A percentile compares a stretch with the other conserved stretches of the same genome.
Conservation (phyloP, 352 stramenopile genomes). For the Phytophthora brassicae region DNA sequence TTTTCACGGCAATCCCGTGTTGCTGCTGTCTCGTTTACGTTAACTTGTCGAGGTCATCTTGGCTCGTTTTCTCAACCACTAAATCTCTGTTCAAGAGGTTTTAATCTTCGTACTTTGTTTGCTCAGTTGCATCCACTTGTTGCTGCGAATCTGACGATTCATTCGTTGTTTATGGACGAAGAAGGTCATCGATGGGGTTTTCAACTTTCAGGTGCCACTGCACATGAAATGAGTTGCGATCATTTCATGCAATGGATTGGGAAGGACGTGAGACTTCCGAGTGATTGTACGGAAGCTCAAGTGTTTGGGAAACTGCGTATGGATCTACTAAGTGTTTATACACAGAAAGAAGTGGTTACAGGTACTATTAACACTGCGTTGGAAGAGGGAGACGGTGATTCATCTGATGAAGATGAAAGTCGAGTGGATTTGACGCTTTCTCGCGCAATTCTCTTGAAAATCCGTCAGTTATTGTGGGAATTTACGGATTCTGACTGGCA, state of each 20-base stretch:
- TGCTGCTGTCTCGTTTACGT: constrained; percentile 44
- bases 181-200: constrained; percentile 59
- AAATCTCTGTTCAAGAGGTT: constrained; percentile 45
- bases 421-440: constrained; percentile 13
- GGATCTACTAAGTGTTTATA: constrained; percentile 60
- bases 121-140: constrained; percentile 29
- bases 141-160: constrained; percentile 38
- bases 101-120: constrained; percentile 29
- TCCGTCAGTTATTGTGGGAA: constrained; percentile 55
- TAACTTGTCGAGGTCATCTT: constrained; percentile 52
- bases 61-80: constrained; percentile 57
- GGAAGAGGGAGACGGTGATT: constrained; percentile 1
- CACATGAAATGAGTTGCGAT: constrained; percentile 53
- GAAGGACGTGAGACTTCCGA: constrained; percentile 29
- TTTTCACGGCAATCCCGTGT: constrained; percentile 33
- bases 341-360: constrained; percentile 43
- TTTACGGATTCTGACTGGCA: constrained; percentile 52
- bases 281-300: constrained; percentile 13
- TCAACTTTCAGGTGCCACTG: constrained; percentile 38
- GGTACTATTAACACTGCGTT: constrained; percentile 33
- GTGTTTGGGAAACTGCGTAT: constrained; percentile 54
- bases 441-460: constrained; percentile 29
- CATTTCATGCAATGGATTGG: constrained; percentile 69
- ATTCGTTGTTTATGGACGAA: constrained; percentile 52
- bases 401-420: constrained; percentile 1